Evolutionary conservation across 129 eudicot genomes (phyloP).

Genomic region (Gnaphalium uliginosum): DNA sequence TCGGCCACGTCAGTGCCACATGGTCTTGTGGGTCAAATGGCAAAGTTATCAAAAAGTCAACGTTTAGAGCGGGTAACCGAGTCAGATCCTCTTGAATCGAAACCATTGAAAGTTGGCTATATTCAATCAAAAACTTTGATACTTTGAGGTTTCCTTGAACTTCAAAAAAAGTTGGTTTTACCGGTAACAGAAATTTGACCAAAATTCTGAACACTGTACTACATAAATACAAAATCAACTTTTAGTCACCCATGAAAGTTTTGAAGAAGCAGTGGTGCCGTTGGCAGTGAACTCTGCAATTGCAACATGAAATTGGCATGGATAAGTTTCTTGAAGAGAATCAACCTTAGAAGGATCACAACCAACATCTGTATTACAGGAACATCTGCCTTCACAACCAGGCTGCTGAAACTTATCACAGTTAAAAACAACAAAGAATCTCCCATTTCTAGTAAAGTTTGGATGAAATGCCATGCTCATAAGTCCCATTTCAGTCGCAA

Average conservation of each 20-base stretch:
- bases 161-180: background rate
- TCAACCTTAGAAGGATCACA: constrained; percentile 46
- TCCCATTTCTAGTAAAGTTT: constrained; percentile 39
- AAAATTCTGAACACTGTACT: no score
- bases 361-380: constrained; percentile 47
- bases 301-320: constrained; percentile 50
- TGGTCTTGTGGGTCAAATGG: no score
- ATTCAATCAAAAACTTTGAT: background rate
- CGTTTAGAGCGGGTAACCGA: background rate
- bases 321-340: constrained; percentile 32
- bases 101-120: background rate
- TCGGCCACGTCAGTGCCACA: background rate
- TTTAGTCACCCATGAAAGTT: constrained; percentile 38
- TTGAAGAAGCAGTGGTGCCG: constrained; percentile 33
- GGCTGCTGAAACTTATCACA: constrained; percentile 49
- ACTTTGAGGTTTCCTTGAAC: background rate
- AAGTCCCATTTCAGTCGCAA: constrained; percentile 45
- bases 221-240: background rate
- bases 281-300: constrained; percentile 47
- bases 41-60: no score
- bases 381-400: constrained; percentile 58
- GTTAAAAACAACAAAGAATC: constrained; percentile 46
- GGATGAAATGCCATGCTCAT: constrained; percentile 56
- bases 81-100: background rate
- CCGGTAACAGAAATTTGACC: background rate